Conservation (phyloP, 2,329 filamentous ascomycete species). For the Fusarium luffae region DNA sequence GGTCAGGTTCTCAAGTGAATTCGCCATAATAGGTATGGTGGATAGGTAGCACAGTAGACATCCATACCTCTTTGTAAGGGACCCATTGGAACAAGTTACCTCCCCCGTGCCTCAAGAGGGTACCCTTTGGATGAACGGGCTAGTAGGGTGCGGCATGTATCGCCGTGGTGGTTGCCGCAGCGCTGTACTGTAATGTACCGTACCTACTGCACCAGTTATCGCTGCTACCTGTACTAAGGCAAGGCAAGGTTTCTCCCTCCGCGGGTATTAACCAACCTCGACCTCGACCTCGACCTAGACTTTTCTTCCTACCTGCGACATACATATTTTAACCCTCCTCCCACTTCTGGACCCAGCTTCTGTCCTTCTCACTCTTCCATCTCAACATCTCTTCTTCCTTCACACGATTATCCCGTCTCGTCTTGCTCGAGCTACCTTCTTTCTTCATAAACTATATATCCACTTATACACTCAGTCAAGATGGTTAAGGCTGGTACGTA, state of each 20-base stretch:
- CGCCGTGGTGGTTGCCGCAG: slow-evolving; percentile 31
- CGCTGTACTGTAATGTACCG: background rate
- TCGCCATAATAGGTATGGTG: background rate
- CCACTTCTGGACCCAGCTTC: slow-evolving; percentile 29
- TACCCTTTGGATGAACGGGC: slow-evolving; percentile 3
- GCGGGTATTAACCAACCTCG: slow-evolving; percentile 28
- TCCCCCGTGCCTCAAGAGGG: slow-evolving; percentile 14
- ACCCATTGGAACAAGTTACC: slow-evolving; percentile 8
- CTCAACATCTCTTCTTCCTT: slow-evolving; percentile 11
- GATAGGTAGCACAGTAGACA: background rate
- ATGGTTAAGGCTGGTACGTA: slow-evolving; percentile 72
- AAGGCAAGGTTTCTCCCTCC: slow-evolving; percentile 1
- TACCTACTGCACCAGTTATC: slow-evolving; percentile 8
- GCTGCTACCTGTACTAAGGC: slow-evolving; percentile 1
- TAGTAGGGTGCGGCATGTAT: slow-evolving; percentile 19
- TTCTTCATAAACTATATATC: slow-evolving; percentile 18
- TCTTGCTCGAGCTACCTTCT: slow-evolving; percentile 7
- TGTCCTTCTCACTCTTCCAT: slow-evolving; percentile 16
- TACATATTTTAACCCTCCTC: slow-evolving; percentile 40
- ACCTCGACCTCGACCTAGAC: slow-evolving; percentile 22
- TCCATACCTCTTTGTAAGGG: slow-evolving; percentile 5
- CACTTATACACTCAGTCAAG: slow-evolving; percentile 45
- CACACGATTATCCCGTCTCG: slow-evolving; percentile 6
- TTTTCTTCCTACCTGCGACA: slow-evolving; percentile 21
- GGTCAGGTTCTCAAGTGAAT: slow-evolving; percentile 9